phyloP scores from a whole-genome alignment of 345 rosid species.

The Eutrema yunnanense region DNA sequence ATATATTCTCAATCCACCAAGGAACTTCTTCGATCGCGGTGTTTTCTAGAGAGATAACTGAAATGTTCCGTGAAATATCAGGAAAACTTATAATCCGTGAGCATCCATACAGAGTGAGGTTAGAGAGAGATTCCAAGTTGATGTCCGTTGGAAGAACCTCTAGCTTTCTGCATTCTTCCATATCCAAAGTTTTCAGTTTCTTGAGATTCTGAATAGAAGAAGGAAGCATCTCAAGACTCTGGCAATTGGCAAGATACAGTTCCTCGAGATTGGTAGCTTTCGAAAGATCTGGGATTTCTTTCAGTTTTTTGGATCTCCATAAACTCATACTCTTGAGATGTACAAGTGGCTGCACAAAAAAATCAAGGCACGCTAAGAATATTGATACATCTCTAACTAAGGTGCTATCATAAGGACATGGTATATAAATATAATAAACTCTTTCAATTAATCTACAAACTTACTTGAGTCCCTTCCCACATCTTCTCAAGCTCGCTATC shows the following conservation, averaged over 20 bases:
- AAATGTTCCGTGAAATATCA: background rate
- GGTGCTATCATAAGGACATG: background rate
- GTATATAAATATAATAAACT: background rate
- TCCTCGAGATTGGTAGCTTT: background rate
- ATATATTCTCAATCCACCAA: background rate
- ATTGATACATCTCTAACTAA: background rate
- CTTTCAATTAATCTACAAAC: background rate
- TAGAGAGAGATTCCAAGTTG: background rate
- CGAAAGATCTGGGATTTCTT: slow-evolving; percentile 3
- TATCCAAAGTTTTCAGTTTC: background rate
- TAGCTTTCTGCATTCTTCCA: background rate
- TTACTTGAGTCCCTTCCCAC: background rate
- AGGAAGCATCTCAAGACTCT: slow-evolving; percentile 1
- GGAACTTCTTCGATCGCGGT: background rate
- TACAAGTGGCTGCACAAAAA: background rate
- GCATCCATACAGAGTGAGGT: background rate
- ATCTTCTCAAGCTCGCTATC: background rate
- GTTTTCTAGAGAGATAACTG: background rate
- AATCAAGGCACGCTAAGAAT: background rate
- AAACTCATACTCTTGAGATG: slow-evolving; percentile 1
- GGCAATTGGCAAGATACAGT: background rate
- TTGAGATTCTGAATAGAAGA: background rate
- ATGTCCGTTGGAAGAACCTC: background rate
- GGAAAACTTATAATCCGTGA: background rate
- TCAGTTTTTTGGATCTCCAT: background rate